Evolutionary conservation across 495 filamentous ascomycete species (phyloP), one percentile per base, ranked within the genome.

Genomic region (Penicillium crystallinum): DNA sequence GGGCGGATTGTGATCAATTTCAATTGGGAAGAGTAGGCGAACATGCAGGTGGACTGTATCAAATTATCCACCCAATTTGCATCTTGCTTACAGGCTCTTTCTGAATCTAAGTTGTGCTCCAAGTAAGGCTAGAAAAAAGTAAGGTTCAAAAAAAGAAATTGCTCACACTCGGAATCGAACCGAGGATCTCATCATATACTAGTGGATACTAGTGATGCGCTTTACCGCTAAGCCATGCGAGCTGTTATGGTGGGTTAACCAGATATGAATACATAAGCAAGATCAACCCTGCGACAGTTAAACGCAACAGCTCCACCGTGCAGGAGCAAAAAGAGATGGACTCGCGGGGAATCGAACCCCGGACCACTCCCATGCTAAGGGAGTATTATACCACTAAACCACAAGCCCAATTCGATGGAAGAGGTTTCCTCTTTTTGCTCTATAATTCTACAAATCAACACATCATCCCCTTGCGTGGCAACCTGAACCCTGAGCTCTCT

Each of bases 281-380:
- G 8, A 10, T 6, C 29, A 31, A 2, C 10, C 6, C 5, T 7
- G 11, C 10, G 11, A 31, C 6, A 31, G 2, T 10, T 10, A 31
- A 31, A 10, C 2, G 10, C 6, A 31, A 9, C 2, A 31, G 29
- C 10, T 8, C n/a, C n/a, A 2, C 34, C 5, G n/a, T 17, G 8
- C 1, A 5, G n/a, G 3, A 17, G 34, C 34, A 36, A 36, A 36
- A 36, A 36, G n/a, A 36, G 22, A 60, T 71, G 68, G 68, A 71
- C 66, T 69, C 72, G 76, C 76, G 68, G 76, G 75, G 73, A 78
- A 77, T 78, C 72, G 76, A 79, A 78, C 72, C 76, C 76, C 70
- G 73, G 76, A 78, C 76, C 73, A 74, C 74, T 70, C 73, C 72
- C 72, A 75, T 69, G 66, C 71, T 69, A 74, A 74, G 64, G 59